Evolutionary conservation across 1,139 yeast species (phyloP).

Genomic region (Saccharomycopsis hybrid): DNA sequence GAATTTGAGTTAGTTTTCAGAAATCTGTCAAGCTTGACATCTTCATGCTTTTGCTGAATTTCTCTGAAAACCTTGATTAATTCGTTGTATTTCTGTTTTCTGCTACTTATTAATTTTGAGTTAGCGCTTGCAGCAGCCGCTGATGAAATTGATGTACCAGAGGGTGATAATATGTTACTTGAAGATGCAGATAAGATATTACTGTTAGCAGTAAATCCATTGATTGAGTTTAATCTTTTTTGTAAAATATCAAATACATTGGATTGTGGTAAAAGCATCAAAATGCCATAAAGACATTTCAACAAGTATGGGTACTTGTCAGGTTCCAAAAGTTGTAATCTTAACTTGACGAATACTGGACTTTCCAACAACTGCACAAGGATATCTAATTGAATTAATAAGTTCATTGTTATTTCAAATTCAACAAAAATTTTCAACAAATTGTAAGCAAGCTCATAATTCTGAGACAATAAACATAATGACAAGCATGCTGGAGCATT

Average conservation of each 20-base stretch:
- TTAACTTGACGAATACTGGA: conserved; percentile 82
- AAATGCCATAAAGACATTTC: conserved; percentile 83
- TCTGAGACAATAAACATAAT: conserved; percentile 79
- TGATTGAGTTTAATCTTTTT: conserved; percentile 62
- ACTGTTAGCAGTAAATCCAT: conserved; percentile 20
- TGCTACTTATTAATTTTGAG: conserved; percentile 1
- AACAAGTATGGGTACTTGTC: conserved; percentile 74
- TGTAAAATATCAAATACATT: conserved; percentile 81
- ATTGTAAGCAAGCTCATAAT: conserved; percentile 80
- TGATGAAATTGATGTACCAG: conserved; percentile 1
- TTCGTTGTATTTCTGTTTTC: conserved; percentile 36
- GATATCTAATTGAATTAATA: conserved; percentile 72
- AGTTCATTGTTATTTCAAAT: conserved; percentile 64
- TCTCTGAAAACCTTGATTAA: conserved; percentile 53
- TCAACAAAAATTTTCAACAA: conserved; percentile 72
- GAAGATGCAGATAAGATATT: neutral
- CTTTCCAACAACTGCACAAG: conserved; percentile 77
- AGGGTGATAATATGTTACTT: neutral
- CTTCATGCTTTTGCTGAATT: conserved; percentile 51
- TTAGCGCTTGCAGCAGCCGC: conserved; percentile 4
- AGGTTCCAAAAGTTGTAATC: conserved; percentile 85
- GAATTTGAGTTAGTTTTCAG: too few relatives aligned
- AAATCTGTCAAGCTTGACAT: conserved; percentile 4
- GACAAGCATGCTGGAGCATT: conserved; percentile 87
- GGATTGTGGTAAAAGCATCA: conserved; percentile 94